Evolutionary conservation across 2,329 filamentous ascomycete species (phyloP).

Genomic region (Alternaria postmessia): DNA sequence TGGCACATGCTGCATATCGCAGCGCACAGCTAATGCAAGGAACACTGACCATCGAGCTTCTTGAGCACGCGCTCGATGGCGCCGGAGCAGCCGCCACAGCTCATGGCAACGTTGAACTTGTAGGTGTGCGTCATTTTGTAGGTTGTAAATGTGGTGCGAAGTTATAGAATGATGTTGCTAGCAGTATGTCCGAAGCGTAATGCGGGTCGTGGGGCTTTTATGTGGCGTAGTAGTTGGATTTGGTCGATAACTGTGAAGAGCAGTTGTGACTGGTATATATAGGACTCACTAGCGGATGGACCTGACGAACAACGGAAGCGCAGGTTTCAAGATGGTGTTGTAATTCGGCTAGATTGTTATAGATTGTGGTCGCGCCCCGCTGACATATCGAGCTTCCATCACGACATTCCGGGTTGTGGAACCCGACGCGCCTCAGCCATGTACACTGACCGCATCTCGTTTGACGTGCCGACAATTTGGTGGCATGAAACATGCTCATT

Average conservation of each 20-base stretch:
- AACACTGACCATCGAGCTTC: conserved; percentile 80
- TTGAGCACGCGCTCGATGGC: conserved; percentile 91
- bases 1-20: not conserved
- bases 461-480: conserved; percentile 19
- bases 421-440: conserved; percentile 38
- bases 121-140: conserved; percentile 79
- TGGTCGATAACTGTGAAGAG: conserved; percentile 6
- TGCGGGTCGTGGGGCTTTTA: conserved; percentile 16
- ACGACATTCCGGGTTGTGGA: conserved; percentile 32
- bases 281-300: conserved; percentile 14
- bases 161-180: conserved; percentile 6
- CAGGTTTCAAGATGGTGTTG: conserved; percentile 47
- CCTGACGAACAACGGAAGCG: conserved; percentile 30
- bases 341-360: conserved; percentile 43
- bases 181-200: not conserved
- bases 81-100: conserved; percentile 94
- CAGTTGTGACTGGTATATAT: conserved; percentile 24
- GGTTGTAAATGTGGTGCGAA: conserved; percentile 11
- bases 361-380: conserved; percentile 37
- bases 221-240: conserved; percentile 4
- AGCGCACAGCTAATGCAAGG: conserved; percentile 5
- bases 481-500: conserved; percentile 49
- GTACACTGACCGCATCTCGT: conserved; percentile 19
- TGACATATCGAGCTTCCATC: conserved; percentile 38
- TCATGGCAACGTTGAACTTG: conserved; percentile 95